Base-by-base conservation (phyloP, 176 grass and related monocot species). In the Rhynchospora breviuscula region DNA sequence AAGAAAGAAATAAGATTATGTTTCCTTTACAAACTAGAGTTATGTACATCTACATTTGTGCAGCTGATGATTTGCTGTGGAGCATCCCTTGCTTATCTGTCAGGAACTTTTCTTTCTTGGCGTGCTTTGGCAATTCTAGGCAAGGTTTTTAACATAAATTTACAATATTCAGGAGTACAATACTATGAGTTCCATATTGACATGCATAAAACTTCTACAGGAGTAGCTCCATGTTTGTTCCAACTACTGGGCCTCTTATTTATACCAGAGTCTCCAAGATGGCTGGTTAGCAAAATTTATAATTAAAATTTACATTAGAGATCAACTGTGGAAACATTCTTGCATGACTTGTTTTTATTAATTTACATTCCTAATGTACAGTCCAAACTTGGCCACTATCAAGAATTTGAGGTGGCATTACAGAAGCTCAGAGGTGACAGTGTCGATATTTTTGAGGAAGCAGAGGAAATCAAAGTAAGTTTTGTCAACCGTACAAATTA, bases 51-150 rank as follows among this genome's bases (percentile, higher is more conserved):
- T 61, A 75, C 14, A 59, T 67, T 7, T 29, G 18, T 75, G 63
- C 86, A 97, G 91, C 56, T 97, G 67, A 97, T 94, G 91, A 97
- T 94, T 87, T 94, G 94, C 45, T 97, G 86, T 80, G 94, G 91
- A 77, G 86, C 59, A 47, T 91, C 94, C 0, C 91, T 97, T 63
- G 67, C 88, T 0, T 97, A 92, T 83, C 65, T 90, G 64, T 40
- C 94, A 12, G 94, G 94, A 51, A 89, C 89, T 1, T 43, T 91
- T 45, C 56, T 91, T 54, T 93, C 89, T 10, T 97, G 94, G 94
- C 91, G 89, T 67, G 83, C 78, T 48, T 88, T 97, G 88, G 91
- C 94, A 90, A 82, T 89, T 31, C 84, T 97, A 7, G 94, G 94
- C 89, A 93, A 53, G 10, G 72, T 52, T 54, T 64, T 82, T 85